These are phyloP conservation scores for Xylariaceae sp. DNA, from an alignment of 2,329 filamentous ascomycete genomes.

Conservation along the genomic window DNA sequence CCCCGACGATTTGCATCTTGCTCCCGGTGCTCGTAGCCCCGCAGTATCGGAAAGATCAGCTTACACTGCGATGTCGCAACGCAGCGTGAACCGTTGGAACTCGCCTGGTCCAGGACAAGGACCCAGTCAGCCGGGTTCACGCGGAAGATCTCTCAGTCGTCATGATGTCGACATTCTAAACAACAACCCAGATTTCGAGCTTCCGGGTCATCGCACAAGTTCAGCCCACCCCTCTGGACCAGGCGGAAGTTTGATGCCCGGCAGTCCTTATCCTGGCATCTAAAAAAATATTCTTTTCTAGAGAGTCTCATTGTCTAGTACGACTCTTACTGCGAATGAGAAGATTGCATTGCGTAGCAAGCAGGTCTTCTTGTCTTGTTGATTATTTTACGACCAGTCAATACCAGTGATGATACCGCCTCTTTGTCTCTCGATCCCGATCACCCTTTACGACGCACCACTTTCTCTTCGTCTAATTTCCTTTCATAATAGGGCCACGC, in stretches of 20 bases:
- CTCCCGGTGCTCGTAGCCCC: constrained; percentile 58
- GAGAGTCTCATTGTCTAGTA: not conserved
- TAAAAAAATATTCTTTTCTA: constrained; percentile 13
- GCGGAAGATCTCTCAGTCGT: constrained; percentile 45
- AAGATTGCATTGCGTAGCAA: not conserved
- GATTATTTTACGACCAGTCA: not conserved
- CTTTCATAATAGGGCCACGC: constrained; percentile 4
- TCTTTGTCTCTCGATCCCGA: constrained; percentile 6
- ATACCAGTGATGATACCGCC: not conserved
- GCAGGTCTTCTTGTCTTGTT: not conserved
- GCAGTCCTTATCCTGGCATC: constrained; percentile 47
- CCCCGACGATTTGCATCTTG: constrained; percentile 59
- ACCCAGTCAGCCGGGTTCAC: constrained; percentile 40
- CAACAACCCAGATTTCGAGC: constrained; percentile 78
- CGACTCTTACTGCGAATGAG: not conserved
- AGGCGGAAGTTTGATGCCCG: constrained; percentile 45
- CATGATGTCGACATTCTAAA: constrained; percentile 69
- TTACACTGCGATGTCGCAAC: constrained; percentile 86
- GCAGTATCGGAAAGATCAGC: constrained; percentile 73
- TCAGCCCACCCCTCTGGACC: constrained; percentile 14
- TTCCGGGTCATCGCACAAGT: constrained; percentile 47
- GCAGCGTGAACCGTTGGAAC: constrained; percentile 84
- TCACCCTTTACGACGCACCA: not conserved
- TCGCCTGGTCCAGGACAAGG: constrained; percentile 38
- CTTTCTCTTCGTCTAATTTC: not conserved